Evolutionary conservation across 1,139 yeast genomes (phyloP).

Genomic region (Magnusiomyces suaveolens): DNA sequence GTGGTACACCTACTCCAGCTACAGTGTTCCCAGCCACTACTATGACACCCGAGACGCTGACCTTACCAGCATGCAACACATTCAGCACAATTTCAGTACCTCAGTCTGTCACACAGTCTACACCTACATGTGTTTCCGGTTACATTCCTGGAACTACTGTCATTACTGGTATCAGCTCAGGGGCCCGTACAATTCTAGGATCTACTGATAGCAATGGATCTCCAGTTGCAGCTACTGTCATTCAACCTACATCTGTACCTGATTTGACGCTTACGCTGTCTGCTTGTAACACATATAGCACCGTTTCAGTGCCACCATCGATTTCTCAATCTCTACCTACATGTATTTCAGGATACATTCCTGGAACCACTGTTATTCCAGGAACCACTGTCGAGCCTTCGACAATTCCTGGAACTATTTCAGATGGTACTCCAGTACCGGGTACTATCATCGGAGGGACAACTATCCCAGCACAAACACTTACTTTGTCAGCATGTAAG

Average conservation of each 20-base stretch:
- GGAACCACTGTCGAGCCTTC: background rate
- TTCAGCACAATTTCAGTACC: constrained; percentile 7
- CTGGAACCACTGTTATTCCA: constrained; percentile 5
- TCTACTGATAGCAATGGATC: constrained; percentile 1
- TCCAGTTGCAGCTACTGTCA: background rate
- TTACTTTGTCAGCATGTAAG: constrained; percentile 5
- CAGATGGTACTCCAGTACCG: constrained; percentile 5
- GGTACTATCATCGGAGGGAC: constrained; percentile 6
- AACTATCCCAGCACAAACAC: constrained; percentile 2
- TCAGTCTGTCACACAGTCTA: background rate
- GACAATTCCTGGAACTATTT: too few species aligned
- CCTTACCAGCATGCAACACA: constrained; percentile 7
- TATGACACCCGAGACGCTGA: constrained; percentile 1
- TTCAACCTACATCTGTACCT: background rate
- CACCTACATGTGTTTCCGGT: constrained; percentile 4
- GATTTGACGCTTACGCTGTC: constrained; percentile 6
- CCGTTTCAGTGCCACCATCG: constrained; percentile 7
- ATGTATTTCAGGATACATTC: constrained; percentile 1
- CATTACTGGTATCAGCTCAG: constrained; percentile 4
- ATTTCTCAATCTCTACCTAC: constrained; percentile 4
- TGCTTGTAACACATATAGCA: constrained; percentile 7
- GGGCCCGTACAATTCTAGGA: constrained; percentile 4
- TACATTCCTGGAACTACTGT: constrained; percentile 10
- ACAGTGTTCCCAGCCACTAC: constrained; percentile 5
- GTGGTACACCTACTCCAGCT: constrained; percentile 8